Evolutionary conservation across 345 rosid genomes (phyloP).

Genomic region (Bruguiera sexangula): DNA sequence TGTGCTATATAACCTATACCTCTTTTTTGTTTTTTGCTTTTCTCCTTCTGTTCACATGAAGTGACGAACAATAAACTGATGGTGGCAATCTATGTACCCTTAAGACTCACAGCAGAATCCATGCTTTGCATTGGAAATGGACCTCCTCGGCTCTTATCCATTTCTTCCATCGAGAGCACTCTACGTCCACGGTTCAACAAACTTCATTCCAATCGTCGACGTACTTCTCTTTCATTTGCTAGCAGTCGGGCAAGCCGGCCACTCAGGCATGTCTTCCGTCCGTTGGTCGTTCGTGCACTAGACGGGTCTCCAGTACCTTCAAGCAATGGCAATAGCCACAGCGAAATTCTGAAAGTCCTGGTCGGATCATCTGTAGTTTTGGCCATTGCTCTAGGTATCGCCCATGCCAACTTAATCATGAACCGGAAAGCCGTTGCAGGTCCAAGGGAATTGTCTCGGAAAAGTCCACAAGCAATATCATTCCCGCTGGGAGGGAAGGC

Average conservation of each 20-base stretch:
- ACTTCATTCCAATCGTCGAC: constrained; percentile 15
- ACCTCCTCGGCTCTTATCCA: constrained; percentile 15
- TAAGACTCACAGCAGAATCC: constrained; percentile 18
- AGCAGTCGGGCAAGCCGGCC: constrained; percentile 2
- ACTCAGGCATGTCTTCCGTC: constrained; percentile 9
- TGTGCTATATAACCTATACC: constrained; percentile 1
- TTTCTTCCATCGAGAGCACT: constrained; percentile 13
- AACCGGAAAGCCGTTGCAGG: constrained; percentile 42
- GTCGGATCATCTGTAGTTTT: constrained; percentile 42
- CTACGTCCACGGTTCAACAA: constrained; percentile 17
- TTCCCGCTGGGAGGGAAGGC: constrained; percentile 36
- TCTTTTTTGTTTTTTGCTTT: background rate
- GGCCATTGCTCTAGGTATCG: constrained; percentile 48
- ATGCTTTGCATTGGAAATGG: constrained; percentile 29
- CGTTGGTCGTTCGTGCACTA: constrained; percentile 11
- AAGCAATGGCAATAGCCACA: constrained; percentile 18
- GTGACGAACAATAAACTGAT: background rate
- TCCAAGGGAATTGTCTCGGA: constrained; percentile 39
- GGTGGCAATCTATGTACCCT: background rate
- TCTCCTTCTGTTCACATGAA: background rate
- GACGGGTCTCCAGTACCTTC: constrained; percentile 20
- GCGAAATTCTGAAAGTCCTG: constrained; percentile 13
- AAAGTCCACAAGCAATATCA: constrained; percentile 24
- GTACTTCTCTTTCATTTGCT: constrained; percentile 10
- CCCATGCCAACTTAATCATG: constrained; percentile 32